A percentile compares a stretch with the other conserved stretches of the same genome.
These are phyloP conservation scores for Torulaspora delbrueckii DNA, from an alignment of 805 yeast genomes.

Conservation along the genomic window DNA sequence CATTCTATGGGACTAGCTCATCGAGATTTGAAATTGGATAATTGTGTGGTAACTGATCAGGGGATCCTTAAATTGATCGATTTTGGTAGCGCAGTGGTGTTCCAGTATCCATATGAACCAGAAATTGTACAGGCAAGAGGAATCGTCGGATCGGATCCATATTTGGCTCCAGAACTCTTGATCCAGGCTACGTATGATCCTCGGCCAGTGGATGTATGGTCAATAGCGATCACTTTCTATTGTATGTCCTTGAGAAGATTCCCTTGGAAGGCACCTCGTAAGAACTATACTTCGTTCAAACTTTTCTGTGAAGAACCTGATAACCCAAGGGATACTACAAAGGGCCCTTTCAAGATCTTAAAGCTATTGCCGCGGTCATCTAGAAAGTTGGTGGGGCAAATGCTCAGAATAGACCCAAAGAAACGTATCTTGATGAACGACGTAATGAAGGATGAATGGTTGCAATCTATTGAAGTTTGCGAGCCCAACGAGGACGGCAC, in stretches of 20 bases:
- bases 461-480: slow-evolving; percentile 53
- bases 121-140: slow-evolving; percentile 69
- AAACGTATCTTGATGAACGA: slow-evolving; percentile 56
- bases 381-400: slow-evolving; percentile 53
- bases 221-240: slow-evolving; percentile 84
- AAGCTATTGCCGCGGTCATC: slow-evolving; percentile 66
- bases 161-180: slow-evolving; percentile 88
- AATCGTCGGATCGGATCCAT: slow-evolving; percentile 93
- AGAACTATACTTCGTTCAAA: slow-evolving; percentile 66
- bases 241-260: slow-evolving; percentile 83
- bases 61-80: slow-evolving; percentile 87
- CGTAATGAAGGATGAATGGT: slow-evolving; percentile 55
- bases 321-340: slow-evolving; percentile 40
- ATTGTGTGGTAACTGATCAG: slow-evolving; percentile 71
- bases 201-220: slow-evolving; percentile 87
- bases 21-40: slow-evolving; percentile 87
- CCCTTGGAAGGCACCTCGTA: slow-evolving; percentile 94
- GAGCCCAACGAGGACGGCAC: slow-evolving; percentile 24
- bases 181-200: slow-evolving; percentile 60
- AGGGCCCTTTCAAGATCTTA: slow-evolving; percentile 70
- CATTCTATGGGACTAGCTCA: slow-evolving; percentile 86
- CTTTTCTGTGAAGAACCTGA: slow-evolving; percentile 51
- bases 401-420: slow-evolving; percentile 58
- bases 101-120: slow-evolving; percentile 57
- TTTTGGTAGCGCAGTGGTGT: slow-evolving; percentile 88